These are phyloP conservation scores for Alloteropsis angusta DNA, from an alignment of 202 grass and related monocot species.

Conservation along the genomic window DNA sequence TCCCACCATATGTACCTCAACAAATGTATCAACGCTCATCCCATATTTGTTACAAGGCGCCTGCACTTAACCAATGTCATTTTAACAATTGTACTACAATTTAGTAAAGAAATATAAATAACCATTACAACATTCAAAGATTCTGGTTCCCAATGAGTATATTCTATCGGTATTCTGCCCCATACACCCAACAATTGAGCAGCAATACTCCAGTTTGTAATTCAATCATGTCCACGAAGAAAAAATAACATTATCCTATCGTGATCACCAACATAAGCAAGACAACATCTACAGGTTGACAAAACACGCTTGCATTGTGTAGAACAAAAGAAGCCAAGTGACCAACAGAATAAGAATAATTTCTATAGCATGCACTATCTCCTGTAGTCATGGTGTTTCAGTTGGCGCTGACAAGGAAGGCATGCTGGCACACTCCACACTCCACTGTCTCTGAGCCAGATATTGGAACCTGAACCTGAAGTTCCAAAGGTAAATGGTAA, in stretches of 20 bases:
- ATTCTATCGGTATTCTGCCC: neutral
- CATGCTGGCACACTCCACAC: conserved; percentile 87
- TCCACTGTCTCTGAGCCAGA: conserved; percentile 90
- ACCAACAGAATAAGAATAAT: conserved; percentile 29
- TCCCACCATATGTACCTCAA: too few relatives aligned
- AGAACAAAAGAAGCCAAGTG: neutral
- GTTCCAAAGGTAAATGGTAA: conserved; percentile 4
- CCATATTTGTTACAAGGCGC: too few relatives aligned
- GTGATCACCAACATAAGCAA: conserved; percentile 13
- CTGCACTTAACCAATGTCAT: too few relatives aligned
- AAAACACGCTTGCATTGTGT: conserved; percentile 24
- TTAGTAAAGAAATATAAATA: too few relatives aligned
- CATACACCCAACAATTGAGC: neutral
- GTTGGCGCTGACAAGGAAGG: conserved; percentile 79
- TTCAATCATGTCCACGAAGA: conserved; percentile 9
- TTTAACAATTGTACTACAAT: too few relatives aligned
- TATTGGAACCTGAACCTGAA: conserved; percentile 77
- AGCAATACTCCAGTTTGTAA: neutral
- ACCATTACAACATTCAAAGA: too few relatives aligned
- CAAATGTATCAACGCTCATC: too few relatives aligned
- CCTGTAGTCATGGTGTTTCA: conserved; percentile 31
- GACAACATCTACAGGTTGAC: conserved; percentile 23
- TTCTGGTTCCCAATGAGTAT: neutral
- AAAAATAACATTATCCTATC: neutral
- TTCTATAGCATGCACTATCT: conserved; percentile 5